Evolutionary conservation across 169 alveolate genomes (phyloP).

Genomic region (Babesia caballi): DNA sequence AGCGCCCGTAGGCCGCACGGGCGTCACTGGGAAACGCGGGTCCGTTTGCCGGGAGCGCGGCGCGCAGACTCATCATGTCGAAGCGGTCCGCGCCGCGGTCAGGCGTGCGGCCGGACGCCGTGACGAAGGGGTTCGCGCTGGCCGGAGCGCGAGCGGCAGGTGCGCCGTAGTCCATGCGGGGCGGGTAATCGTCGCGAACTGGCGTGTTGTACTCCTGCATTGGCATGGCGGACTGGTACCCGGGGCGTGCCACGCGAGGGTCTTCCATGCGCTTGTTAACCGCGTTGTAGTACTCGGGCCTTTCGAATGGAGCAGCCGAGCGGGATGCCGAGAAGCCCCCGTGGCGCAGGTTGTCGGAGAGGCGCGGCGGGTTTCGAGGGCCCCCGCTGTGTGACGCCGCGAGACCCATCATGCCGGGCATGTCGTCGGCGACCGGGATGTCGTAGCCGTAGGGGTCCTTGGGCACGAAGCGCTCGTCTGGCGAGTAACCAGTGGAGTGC

Average conservation of each 20-base stretch:
- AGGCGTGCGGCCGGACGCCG: background rate
- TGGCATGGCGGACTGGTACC: background rate
- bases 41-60: background rate
- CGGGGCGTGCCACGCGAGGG: background rate
- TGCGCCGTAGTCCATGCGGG: background rate
- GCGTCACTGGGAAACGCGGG: background rate
- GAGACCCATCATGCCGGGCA: conserved; percentile 33
- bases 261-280: background rate
- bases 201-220: background rate
- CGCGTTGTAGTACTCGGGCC: background rate
- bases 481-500: background rate
- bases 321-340: no score
- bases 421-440: conserved; percentile 17
- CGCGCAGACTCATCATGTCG: conserved; percentile 14
- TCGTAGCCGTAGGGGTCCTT: conserved; percentile 28
- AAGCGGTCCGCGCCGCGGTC: conserved; percentile 1
- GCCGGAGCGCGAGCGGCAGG: background rate
- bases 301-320: no score
- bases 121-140: conserved; percentile 4
- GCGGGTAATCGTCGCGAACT: background rate
- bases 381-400: background rate
- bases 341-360: no score
- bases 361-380: background rate
- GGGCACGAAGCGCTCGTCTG: background rate
- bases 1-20: background rate